phyloP scores from a whole-genome alignment of 2,329 filamentous ascomycete genomes.

The Corinectria fuckeliana region DNA sequence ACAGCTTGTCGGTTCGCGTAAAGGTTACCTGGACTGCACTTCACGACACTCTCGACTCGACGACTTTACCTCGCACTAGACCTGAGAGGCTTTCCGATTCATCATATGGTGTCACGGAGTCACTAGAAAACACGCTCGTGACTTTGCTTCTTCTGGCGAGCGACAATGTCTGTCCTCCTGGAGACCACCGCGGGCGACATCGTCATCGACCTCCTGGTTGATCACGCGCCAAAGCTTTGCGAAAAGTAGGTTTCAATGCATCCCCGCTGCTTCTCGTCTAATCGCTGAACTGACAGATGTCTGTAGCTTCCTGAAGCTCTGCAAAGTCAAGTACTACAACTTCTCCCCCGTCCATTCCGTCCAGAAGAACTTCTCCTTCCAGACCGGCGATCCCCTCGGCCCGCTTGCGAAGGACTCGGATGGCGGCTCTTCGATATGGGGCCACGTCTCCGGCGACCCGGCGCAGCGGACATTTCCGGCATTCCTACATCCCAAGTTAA shows the following conservation, averaged over 20 bases:
- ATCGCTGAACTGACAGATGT: conserved; percentile 48
- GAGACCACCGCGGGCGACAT: conserved; percentile 95
- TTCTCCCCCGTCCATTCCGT: conserved; percentile 91
- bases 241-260: conserved; percentile 80
- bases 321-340: conserved; percentile 99
- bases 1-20: neutral
- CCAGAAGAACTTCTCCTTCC: conserved; percentile 95
- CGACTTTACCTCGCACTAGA: neutral
- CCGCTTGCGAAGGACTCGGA: conserved; percentile 84
- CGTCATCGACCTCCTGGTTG: conserved; percentile 89
- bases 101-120: neutral
- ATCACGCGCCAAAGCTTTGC: conserved; percentile 89
- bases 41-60: conserved; percentile 6
- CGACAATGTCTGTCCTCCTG: conserved; percentile 84
- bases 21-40: conserved; percentile 4
- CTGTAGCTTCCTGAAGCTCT: conserved; percentile 93
- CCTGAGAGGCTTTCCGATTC: neutral
- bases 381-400: conserved; percentile 92
- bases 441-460: conserved; percentile 70
- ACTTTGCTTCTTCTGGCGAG: no score
- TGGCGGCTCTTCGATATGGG: conserved; percentile 94
- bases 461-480: conserved; percentile 80
- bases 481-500: conserved; percentile 85
- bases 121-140: neutral
- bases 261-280: conserved; percentile 17